Evolutionary conservation across 2,329 filamentous ascomycete genomes (phyloP).

Genomic region (Aspergillus felis): DNA sequence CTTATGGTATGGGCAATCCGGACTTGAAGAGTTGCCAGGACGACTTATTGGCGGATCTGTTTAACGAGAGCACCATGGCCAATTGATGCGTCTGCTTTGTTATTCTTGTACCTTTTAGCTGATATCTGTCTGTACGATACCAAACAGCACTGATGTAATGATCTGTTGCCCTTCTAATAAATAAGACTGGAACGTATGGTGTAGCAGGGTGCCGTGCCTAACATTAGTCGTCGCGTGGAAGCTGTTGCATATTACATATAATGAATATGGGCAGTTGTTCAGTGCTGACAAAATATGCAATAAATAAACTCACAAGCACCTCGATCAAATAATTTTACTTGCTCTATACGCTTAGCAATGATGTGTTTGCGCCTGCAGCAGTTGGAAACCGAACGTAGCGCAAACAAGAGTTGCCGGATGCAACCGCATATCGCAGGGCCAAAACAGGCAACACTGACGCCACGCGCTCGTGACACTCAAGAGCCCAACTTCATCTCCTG

Average conservation of each 20-base stretch:
- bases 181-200: not conserved
- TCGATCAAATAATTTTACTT: not conserved
- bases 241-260: not conserved
- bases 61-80: conserved; percentile 66
- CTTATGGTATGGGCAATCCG: conserved; percentile 73
- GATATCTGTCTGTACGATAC: not conserved
- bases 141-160: not conserved
- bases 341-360: not conserved
- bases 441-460: conserved; percentile 11
- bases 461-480: conserved; percentile 2
- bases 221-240: not conserved
- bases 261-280: not conserved
- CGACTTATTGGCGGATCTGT: conserved; percentile 68
- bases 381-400: not conserved
- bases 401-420: conserved; percentile 12
- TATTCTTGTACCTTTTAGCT: not conserved
- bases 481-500: not conserved
- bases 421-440: conserved; percentile 14
- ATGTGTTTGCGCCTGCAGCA: not conserved
- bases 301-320: not conserved
- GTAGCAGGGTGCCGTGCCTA: not conserved
- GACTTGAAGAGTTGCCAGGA: conserved; percentile 63
- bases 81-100: conserved; percentile 19
- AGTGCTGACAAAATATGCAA: not conserved
- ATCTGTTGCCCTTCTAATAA: not conserved